Percentiles rank a stretch among this genome's conserved stretches.
Evolutionary conservation across 2,329 filamentous ascomycete species (phyloP).

Genomic region (Harringtonia lauricola): DNA sequence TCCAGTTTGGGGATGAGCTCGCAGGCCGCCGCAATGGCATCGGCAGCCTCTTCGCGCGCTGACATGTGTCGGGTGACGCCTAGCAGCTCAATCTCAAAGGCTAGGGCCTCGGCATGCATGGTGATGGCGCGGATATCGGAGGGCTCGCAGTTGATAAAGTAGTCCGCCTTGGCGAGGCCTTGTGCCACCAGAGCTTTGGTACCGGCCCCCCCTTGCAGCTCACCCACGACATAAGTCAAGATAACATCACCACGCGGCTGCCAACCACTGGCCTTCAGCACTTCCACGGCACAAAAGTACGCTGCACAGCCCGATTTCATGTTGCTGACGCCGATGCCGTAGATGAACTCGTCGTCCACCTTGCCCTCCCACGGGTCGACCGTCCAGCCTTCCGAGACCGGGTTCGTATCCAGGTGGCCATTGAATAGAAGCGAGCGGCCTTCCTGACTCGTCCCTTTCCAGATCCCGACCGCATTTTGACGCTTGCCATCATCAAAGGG

Average conservation of each 20-base stretch:
- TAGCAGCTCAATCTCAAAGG: conserved; percentile 13
- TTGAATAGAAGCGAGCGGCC: conserved; percentile 19
- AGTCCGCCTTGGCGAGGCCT: conserved; percentile 11
- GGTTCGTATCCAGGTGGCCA: conserved; percentile 19
- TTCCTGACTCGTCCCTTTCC: conserved; percentile 9
- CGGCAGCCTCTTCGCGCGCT: conserved; percentile 15
- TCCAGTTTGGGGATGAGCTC: conserved; percentile 14
- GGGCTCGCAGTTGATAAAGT: conserved; percentile 18
- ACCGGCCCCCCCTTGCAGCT: conserved; percentile 17
- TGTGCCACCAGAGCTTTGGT: conserved; percentile 15
- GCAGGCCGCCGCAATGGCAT: conserved; percentile 17
- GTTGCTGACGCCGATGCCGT: conserved; percentile 19
- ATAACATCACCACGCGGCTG: conserved; percentile 13
- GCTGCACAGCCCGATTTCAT: conserved; percentile 20
- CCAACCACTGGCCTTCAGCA: conserved; percentile 13
- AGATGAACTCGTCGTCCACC: conserved; percentile 17
- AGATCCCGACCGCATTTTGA: conserved; percentile 15
- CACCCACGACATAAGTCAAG: conserved; percentile 17
- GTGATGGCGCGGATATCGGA: conserved; percentile 16
- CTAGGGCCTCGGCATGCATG: conserved; percentile 17
- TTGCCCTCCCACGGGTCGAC: conserved; percentile 19
- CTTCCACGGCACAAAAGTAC: conserved; percentile 17
- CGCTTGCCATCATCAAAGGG: conserved; percentile 14
- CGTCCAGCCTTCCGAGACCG: conserved; percentile 19
- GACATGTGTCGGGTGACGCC: conserved; percentile 18